phyloP scores from a whole-genome alignment of 78 protist species.

The Dictyostelium brefeldianum region DNA sequence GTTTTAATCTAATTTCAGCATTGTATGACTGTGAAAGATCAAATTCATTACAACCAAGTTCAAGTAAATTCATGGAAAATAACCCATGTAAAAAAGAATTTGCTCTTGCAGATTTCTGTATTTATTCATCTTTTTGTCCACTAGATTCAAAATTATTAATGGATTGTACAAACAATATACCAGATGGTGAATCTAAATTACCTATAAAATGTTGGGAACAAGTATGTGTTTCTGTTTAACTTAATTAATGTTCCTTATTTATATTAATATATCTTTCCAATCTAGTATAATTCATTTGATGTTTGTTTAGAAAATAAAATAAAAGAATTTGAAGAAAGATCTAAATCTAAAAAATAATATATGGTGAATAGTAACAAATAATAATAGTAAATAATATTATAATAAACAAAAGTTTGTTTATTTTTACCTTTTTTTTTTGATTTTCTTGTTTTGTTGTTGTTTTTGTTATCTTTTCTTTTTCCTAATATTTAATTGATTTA shows the following conservation, averaged over 20 bases:
- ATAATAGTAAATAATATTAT: neutral
- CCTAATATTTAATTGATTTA: neutral
- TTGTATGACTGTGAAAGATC: slow-evolving; percentile 30
- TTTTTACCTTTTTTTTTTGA: neutral
- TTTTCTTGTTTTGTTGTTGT: neutral
- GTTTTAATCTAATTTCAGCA: neutral
- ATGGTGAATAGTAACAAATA: neutral
- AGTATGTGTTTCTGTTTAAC: neutral
- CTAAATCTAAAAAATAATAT: neutral
- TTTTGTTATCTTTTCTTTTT: neutral
- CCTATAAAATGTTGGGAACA: neutral
- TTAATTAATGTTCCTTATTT: too few relatives aligned
- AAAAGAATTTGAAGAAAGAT: slow-evolving; percentile 7
- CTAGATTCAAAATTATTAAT: neutral
- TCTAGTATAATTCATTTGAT: slow-evolving; percentile 56
- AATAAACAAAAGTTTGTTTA: slow-evolving; percentile 1
- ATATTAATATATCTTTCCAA: too few relatives aligned
- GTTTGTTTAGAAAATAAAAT: slow-evolving; percentile 34
- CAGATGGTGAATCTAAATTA: neutral
- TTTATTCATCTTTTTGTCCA: slow-evolving; percentile 48
- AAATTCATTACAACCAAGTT: neutral
- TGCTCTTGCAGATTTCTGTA: slow-evolving; percentile 44
- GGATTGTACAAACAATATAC: slow-evolving; percentile 31
- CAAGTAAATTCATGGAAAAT: neutral
- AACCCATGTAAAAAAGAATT: slow-evolving; percentile 6